phyloP scores from a whole-genome alignment of 345 rosid species.

The Litchi chinensis region DNA sequence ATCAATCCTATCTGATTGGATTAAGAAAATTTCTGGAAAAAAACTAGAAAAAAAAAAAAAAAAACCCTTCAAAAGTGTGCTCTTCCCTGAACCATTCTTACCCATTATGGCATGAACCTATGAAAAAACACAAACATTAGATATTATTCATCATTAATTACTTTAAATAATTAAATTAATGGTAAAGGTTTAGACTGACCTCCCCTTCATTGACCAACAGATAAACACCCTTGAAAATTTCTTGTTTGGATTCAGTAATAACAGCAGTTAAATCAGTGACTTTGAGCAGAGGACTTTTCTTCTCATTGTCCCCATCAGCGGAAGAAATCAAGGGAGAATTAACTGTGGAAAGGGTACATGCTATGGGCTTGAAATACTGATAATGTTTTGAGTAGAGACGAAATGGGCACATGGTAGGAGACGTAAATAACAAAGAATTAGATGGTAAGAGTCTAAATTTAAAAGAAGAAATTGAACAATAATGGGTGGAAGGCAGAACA shows the following conservation, averaged over 20 bases:
- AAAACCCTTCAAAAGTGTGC: conserved; percentile 96
- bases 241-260: conserved; percentile 74
- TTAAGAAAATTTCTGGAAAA: neutral
- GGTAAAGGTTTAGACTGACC: conserved; percentile 39
- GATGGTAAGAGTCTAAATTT: conserved; percentile 4
- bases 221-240: conserved; percentile 83
- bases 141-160: neutral
- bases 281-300: conserved; percentile 67
- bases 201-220: conserved; percentile 82
- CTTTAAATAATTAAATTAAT: neutral
- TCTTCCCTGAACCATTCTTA: conserved; percentile 97
- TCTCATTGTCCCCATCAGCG: conserved; percentile 25
- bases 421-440: neutral
- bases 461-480: conserved; percentile 9
- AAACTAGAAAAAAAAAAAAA: conserved; percentile 18
- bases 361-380: conserved; percentile 12
- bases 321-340: conserved; percentile 30
- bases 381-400: neutral
- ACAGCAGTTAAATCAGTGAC: conserved; percentile 82
- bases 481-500: neutral
- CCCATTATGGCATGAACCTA: conserved; percentile 98
- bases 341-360: conserved; percentile 34
- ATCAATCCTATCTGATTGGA: neutral
- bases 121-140: neutral
- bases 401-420: conserved; percentile 9